Evolutionary conservation across 78 protist genomes (phyloP), one percentile per base, ranked within the genome.

Genomic region (Emiliania huxleyi): DNA sequence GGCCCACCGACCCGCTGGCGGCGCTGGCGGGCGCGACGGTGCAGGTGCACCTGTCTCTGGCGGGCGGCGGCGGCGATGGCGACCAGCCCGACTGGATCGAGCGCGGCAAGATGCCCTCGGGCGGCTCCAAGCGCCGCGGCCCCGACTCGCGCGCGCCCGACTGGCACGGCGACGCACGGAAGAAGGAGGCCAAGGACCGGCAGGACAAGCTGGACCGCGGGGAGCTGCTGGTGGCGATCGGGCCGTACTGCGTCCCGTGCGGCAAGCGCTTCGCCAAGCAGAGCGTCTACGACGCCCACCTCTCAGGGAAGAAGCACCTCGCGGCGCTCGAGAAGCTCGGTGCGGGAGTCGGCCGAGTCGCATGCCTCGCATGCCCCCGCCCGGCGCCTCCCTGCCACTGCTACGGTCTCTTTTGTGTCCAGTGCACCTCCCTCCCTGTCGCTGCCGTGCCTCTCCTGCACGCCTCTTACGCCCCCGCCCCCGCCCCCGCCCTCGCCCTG

Each of bases 131-230:
- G 85, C 4, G 23, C 46, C 44, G 85, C 5, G 85, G 85, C 1
- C 85, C 85, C 29, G 85, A 77, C 48, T 45, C 85, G n/a, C 85
- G 85, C 33, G 85, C 85, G 49, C 85, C 85, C 48, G 85, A 77
- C 85, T 77, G 85, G 85, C 48, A 35, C 23, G 85, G 37, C 33
- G 85, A 77, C 48, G 19, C 85, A 0, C 15, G 2, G 33, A 77
- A 77, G 85, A 15, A 77, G 0, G 48, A 1, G 15, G 85, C 85
- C 48, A 35, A 40, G 85, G 4, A 15, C 33, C 46, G 40, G 85
- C 85, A 25, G 35, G 85, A 77, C 29, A 35, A 40, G 18, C 85
- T 45, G 46, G 85, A 77, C 26, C 44, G 85, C 44, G 85, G 85
- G 1, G 85, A 77, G 46, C 85, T 77, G 49, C 35, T 77, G 15